phyloP scores from a whole-genome alignment of 306 rosid genomes.

The Vigna radiata region DNA sequence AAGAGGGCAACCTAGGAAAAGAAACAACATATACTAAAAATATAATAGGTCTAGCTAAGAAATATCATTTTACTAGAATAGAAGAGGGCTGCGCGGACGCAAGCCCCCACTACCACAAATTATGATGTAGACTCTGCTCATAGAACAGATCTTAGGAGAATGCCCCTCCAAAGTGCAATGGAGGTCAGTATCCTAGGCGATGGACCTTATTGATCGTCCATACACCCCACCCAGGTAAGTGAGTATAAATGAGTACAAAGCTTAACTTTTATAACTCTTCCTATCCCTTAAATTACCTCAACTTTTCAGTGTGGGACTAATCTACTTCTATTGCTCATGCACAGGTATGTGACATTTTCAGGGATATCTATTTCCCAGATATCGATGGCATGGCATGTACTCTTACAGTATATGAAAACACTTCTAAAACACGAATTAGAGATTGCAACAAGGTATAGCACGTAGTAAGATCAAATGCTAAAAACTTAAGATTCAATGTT shows the following conservation, averaged over 20 bases:
- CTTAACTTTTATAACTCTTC: neutral
- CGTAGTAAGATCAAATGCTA: too few species aligned
- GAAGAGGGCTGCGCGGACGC: slow-evolving; percentile 60
- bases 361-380: neutral
- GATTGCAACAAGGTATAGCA: too few species aligned
- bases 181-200: slow-evolving; percentile 55
- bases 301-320: neutral
- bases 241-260: rapidly evolving
- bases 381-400: neutral
- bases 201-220: slow-evolving; percentile 48
- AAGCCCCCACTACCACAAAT: slow-evolving; percentile 63
- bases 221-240: slow-evolving; percentile 57
- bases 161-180: slow-evolving; percentile 69
- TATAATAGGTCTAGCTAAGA: too few species aligned
- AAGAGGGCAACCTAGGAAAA: too few species aligned
- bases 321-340: neutral
- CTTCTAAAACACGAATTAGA: too few species aligned
- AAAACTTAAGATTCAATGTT: too few species aligned
- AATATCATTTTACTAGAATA: neutral
- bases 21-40: too few species aligned
- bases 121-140: slow-evolving; percentile 55
- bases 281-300: neutral
- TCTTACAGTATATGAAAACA: neutral
- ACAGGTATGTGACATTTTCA: neutral
- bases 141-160: slow-evolving; percentile 60